phyloP scores from a whole-genome alignment of 306 rosid genomes.

The Geum urbanum region DNA sequence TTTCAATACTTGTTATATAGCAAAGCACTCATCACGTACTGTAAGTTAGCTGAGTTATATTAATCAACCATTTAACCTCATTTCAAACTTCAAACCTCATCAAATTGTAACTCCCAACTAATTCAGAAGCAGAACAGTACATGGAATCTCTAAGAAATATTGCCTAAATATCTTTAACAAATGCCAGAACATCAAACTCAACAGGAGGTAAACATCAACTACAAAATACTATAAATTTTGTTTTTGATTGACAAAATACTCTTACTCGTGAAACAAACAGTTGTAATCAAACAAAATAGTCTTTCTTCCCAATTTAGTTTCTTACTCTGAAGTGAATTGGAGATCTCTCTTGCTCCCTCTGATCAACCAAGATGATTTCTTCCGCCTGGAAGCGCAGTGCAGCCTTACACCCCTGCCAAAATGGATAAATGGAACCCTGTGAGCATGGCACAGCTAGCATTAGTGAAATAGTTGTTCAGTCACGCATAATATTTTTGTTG shows the following conservation, averaged over 20 bases:
- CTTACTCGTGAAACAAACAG: no score
- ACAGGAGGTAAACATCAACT: no score
- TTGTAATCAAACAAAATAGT: neutral
- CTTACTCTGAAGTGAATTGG: neutral
- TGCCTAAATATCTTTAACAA: no score
- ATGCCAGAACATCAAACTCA: no score
- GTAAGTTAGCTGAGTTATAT: no score
- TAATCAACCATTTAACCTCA: no score
- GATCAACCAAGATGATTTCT: slow-evolving; percentile 3
- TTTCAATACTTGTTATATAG: no score
- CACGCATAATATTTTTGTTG: neutral
- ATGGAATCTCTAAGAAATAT: neutral
- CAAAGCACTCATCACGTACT: no score
- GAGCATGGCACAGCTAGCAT: neutral
- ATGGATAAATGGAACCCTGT: slow-evolving; percentile 24
- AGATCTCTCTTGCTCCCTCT: slow-evolving; percentile 7
- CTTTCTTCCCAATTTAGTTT: slow-evolving; percentile 1
- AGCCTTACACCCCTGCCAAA: slow-evolving; percentile 33
- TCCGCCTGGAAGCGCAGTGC: slow-evolving; percentile 20
- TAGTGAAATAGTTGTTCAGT: neutral
- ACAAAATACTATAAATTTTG: no score
- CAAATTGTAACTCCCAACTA: no score
- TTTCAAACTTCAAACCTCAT: no score
- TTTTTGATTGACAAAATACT: no score
- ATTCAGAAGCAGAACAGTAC: neutral